phyloP scores from a whole-genome alignment of 169 alveolate genomes.

The Plasmodium ovale region DNA sequence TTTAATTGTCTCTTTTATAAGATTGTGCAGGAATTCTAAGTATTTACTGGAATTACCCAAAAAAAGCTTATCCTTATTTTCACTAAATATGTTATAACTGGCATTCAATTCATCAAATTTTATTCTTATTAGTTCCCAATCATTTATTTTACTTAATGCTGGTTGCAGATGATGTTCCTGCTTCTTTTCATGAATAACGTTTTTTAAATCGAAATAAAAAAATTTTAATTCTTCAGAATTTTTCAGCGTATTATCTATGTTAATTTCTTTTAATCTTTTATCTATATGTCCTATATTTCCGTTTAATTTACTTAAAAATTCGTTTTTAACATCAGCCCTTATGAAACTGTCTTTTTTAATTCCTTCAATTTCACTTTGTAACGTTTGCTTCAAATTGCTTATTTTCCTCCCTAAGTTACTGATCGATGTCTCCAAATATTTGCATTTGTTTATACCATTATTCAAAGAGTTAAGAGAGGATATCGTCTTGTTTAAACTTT shows the following conservation, averaged over 20 bases:
- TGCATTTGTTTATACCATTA: slow-evolving; percentile 1
- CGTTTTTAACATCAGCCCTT: background rate
- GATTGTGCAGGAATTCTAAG: background rate
- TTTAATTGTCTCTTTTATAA: background rate
- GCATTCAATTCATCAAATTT: background rate
- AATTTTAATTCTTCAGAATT: background rate
- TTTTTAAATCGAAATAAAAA: slow-evolving; percentile 7
- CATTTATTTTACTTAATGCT: slow-evolving; percentile 3
- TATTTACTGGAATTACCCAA: background rate
- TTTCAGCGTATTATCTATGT: background rate
- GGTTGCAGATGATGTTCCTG: background rate
- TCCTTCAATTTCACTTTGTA: background rate
- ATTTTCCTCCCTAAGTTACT: background rate
- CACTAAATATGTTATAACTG: background rate
- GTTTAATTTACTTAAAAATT: background rate
- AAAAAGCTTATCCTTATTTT: slow-evolving; percentile 7
- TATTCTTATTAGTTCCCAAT: slow-evolving; percentile 5
- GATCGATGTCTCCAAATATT: background rate
- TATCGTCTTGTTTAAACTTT: slow-evolving; percentile 17
- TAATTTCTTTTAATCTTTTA: background rate
- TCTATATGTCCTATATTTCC: background rate
- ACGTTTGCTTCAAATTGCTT: background rate
- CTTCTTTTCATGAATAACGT: slow-evolving; percentile 1
- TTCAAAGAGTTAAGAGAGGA: slow-evolving; percentile 6
- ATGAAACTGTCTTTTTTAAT: background rate